Conservation (phyloP, 2,329 filamentous ascomycete species). For the Curvularia sp. region DNA sequence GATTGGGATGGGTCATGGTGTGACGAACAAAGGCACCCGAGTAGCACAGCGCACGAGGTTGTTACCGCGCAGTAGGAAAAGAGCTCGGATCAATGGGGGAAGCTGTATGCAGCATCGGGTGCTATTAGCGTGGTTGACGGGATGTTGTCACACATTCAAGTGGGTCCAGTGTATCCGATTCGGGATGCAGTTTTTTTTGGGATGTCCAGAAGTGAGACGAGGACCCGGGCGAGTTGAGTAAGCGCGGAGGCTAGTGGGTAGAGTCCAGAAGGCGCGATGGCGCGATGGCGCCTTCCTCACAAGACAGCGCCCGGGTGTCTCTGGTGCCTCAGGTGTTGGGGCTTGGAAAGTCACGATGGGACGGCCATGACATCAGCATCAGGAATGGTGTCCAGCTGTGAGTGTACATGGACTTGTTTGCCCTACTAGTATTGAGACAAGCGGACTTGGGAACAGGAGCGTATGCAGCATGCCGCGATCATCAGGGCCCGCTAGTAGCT, state of each 20-base stretch:
- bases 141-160: conserved; percentile 3
- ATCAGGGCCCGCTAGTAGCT: conserved; percentile 5
- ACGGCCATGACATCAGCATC: neutral
- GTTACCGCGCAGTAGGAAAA: conserved; percentile 1
- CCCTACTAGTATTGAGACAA: neutral
- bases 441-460: neutral
- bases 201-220: neutral
- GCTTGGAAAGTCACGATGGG: neutral
- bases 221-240: neutral
- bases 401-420: neutral
- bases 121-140: conserved; percentile 5
- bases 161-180: neutral
- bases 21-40: neutral
- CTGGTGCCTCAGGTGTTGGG: neutral
- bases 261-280: neutral
- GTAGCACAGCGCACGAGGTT: neutral
- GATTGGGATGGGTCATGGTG: neutral
- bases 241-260: neutral
- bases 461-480: conserved; percentile 2
- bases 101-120: neutral
- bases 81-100: neutral
- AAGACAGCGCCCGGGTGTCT: neutral
- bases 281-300: neutral
- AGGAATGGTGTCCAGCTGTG: neutral
- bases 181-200: neutral